Evolutionary conservation across 257 asterid genomes (phyloP), one percentile per base, ranked within the genome.

Genomic region (Capsicum rhomboideum): DNA sequence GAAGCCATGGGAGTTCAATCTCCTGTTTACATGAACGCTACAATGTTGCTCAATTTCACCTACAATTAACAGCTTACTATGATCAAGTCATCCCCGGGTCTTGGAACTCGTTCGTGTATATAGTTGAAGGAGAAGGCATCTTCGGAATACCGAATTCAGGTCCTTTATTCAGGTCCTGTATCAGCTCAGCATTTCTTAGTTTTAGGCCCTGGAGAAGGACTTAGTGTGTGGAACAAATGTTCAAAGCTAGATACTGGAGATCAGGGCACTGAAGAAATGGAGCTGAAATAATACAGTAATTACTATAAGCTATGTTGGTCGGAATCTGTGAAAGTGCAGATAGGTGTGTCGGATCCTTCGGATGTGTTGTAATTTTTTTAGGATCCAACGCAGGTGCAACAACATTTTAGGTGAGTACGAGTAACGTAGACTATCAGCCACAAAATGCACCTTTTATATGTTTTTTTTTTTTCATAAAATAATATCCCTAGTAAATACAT

Each of bases 1-100:
- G 98, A 93, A 79, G 84, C 99, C 23, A 93, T 96, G 98, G 98
- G 98, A 2, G 94, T 90, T 23, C 93, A 90, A 77, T 96, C 99
- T 58, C 94, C 91, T 0, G 98, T 93, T 42, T 92, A 93, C 98
- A 1, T 88, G 92, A 84, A 96, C 98, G 4, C 98, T 17, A 93
- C 98, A 20, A 93, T 94, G 98, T 96, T 86, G 91, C 90, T 96
- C 34, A 98, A 96, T 83, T 94, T 96, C 93, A 89, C 90, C 84
- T 96, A 8, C 83, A 89, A 61, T 95, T 94, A 10, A 74, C 82
- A 31, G 58, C 97, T 23, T 88, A 94, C 34, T 80, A 88, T 59
- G 94, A 96, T 82, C 98, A 94, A 85, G 55, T 68, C 85, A 92
- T 92, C 84, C 98, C 97, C 0, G 90, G 88, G 64, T 86, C 98